Evolutionary conservation across 169 alveolate species (phyloP), one percentile per base, ranked within the genome.

Genomic region (Amoebophrya sp.): DNA sequence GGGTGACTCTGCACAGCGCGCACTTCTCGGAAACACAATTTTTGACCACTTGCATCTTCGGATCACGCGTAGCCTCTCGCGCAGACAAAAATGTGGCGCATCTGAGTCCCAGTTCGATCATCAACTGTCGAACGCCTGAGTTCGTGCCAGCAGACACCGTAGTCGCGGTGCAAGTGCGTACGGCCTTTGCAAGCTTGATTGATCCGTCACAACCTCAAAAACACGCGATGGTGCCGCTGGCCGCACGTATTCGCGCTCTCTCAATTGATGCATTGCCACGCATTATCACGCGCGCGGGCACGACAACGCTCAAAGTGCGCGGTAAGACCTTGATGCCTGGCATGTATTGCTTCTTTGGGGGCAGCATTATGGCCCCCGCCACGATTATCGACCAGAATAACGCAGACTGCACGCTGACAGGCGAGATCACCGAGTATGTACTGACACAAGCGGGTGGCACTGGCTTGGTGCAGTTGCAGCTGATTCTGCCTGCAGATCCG

Each of bases 401-500:
- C 83, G 83, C 83, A 36, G 83, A 65, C 18, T 65, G 83, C 83
- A 65, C 83, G 83, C 26, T 65, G 83, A 65, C 83, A 36, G 83
- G n/a, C 26, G 83, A 65, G n/a, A 18, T 36, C 2, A 18, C 83
- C 10, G 83, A 65, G 83, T 65, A 26, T 36, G 83, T 36, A 1
- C n/a, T 65, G 83, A 1, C 18, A 10, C n/a, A 29, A 36, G 2
- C 18, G 36, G 83, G 83, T 36, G 83, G 83, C 2, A 65, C 83
- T 36, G 83, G 39, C 38, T 0, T 26, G n/a, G 83, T 65, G 83
- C 83, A 65, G 83, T 36, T 65, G 36, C 83, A 65, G 83, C 83
- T 65, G 12, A 65, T 65, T 26, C 33, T 65, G 26, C 83, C 83
- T 0, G 18, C 83, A 26, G 83, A 65, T 65, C 18, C 83, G 33